Percentiles rank a stretch among this genome's conserved stretches.
Evolutionary conservation across 192 early-diverging fungal species (phyloP).

Genomic region (Lobulomyces angularis): DNA sequence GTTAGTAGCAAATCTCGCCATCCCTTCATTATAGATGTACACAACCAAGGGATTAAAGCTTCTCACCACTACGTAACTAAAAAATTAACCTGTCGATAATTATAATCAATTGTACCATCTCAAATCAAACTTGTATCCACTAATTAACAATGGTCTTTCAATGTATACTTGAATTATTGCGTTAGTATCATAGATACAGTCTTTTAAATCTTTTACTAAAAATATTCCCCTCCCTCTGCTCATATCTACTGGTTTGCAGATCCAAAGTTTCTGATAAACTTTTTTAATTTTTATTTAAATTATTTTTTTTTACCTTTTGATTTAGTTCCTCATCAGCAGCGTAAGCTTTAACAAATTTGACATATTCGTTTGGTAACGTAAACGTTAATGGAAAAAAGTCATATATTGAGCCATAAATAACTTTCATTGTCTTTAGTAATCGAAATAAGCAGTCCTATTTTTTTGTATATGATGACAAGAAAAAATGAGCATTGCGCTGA

Average conservation of each 20-base stretch:
- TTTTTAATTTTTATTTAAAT: not conserved
- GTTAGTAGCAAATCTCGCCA: slow-evolving; percentile 29
- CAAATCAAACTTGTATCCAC: slow-evolving; percentile 37
- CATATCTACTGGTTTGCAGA: slow-evolving; percentile 36
- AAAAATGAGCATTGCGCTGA: not conserved
- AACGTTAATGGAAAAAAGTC: slow-evolving; percentile 31
- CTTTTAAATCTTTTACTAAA: slow-evolving; percentile 25
- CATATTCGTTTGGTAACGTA: slow-evolving; percentile 30
- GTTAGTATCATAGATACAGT: slow-evolving; percentile 30
- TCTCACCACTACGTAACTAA: slow-evolving; percentile 28
- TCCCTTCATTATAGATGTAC: slow-evolving; percentile 29
- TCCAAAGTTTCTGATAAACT: slow-evolving; percentile 20
- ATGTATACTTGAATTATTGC: slow-evolving; percentile 32
- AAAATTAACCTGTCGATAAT: not conserved
- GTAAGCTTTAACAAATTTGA: slow-evolving; percentile 23
- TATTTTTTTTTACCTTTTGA: slow-evolving; percentile 4
- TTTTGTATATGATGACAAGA: not conserved
- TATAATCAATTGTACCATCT: slow-evolving; percentile 20
- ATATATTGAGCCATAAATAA: slow-evolving; percentile 24
- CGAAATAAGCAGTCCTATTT: slow-evolving; percentile 24
- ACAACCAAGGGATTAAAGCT: slow-evolving; percentile 26
- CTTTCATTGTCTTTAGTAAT: slow-evolving; percentile 26
- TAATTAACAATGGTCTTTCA: slow-evolving; percentile 26
- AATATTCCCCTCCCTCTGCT: slow-evolving; percentile 32
- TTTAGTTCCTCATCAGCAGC: slow-evolving; percentile 21